Base-by-base conservation (phyloP, 139 green algal species). In the Tetradesmus obliquus region DNA sequence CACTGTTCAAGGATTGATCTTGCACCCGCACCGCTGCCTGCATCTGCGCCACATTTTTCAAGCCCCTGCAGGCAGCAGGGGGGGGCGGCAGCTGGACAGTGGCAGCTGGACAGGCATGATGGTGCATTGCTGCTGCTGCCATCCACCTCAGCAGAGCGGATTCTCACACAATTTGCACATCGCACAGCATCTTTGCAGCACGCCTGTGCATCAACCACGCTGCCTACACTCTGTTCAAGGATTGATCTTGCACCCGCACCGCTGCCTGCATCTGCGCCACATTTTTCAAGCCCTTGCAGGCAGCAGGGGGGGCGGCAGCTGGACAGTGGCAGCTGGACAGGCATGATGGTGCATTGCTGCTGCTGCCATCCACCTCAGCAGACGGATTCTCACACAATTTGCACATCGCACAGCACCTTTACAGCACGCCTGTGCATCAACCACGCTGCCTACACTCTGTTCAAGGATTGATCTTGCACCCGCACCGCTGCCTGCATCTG, bases 81-180 rank as follows among this genome's bases (percentile, higher is more conserved):
- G 83, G 53, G 83, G 83, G 15, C 12, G 6, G 5, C 83, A 20
- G 20, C 57, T 54, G 55, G 62, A 9, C 20, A 88, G 74, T 79
- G 83, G 83, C 55, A 57, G 20, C 17, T 88, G 83, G 83, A 79
- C 55, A 19, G 83, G 83, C 53, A 79, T 93, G 6, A 85, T 94
- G 54, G 92, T n/a, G n/a, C n/a, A n/a, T n/a, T n/a, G n/a, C n/a
- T n/a, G n/a, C n/a, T n/a, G n/a, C n/a, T n/a, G n/a, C n/a, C n/a
- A n/a, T n/a, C n/a, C n/a, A n/a, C n/a, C n/a, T n/a, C n/a, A n/a
- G n/a, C n/a, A n/a, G n/a, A n/a, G n/a, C n/a, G n/a, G n/a, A n/a
- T n/a, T n/a, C n/a, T n/a, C n/a, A n/a, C n/a, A n/a, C n/a, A n/a
- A n/a, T n/a, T n/a, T n/a, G n/a, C n/a, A n/a, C n/a, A n/a, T n/a